phyloP scores from a whole-genome alignment of 2,329 filamentous ascomycete genomes.

The Alternaria metachromatica region DNA sequence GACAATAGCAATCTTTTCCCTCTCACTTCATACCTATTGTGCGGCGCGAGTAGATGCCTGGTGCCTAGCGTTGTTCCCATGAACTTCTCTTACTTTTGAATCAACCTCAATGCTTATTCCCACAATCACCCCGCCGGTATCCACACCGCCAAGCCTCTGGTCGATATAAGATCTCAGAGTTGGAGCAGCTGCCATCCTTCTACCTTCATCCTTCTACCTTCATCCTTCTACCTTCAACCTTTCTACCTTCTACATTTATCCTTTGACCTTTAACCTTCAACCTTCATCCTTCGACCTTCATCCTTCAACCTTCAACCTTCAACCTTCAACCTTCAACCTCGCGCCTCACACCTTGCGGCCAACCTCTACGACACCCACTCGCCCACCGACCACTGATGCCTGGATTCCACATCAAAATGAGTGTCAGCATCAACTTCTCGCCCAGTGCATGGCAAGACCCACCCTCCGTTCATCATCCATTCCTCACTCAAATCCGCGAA shows the following conservation, averaged over 20 bases:
- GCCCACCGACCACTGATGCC: no score
- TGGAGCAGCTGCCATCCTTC: background rate
- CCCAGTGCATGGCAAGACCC: constrained; percentile 1
- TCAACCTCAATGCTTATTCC: background rate
- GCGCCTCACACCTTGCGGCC: background rate
- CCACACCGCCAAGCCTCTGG: background rate
- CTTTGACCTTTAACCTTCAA: background rate
- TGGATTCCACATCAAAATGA: background rate
- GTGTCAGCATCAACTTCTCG: background rate
- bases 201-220: background rate
- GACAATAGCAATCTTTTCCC: background rate
- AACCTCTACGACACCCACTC: background rate
- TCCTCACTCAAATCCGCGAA: constrained; percentile 9
- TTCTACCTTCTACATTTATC: no score
- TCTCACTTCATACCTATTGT: background rate
- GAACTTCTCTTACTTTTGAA: background rate
- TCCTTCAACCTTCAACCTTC: no score
- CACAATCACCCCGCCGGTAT: accelerated
- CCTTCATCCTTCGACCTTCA: no score
- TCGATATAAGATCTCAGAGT: background rate
- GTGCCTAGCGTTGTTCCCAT: background rate
- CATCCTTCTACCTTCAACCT: no score
- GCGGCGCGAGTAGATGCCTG: background rate
- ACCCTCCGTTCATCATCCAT: constrained; percentile 1
- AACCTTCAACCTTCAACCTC: no score